A percentile compares a stretch with the other conserved stretches of the same genome.
Conservation (phyloP, 1,284 basidiomycete genomes). For the Sphagnurus paluster region DNA sequence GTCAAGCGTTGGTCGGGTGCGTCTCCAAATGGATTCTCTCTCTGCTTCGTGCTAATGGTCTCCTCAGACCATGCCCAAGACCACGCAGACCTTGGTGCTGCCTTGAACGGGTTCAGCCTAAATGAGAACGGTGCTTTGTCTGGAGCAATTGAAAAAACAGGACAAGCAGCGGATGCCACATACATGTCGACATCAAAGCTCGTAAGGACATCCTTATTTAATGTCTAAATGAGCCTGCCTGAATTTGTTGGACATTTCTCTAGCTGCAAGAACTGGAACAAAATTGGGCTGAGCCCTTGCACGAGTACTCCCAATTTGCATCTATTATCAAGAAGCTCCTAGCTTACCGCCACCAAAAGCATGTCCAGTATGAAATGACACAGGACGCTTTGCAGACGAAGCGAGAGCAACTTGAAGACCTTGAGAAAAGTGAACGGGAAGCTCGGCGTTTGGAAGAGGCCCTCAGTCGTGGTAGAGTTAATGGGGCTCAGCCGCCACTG, state of each 20-base stretch:
- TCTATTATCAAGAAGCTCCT: conserved; percentile 93
- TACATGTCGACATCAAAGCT: conserved; percentile 91
- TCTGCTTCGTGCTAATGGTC: conserved; percentile 1
- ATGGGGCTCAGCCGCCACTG: conserved; percentile 23
- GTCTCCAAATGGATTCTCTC: conserved; percentile 19
- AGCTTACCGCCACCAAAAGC: conserved; percentile 96
- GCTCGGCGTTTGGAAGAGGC: conserved; percentile 89
- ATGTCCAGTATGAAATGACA: conserved; percentile 97
- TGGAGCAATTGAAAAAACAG: conserved; percentile 85
- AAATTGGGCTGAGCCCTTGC: conserved; percentile 92
- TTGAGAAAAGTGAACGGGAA: conserved; percentile 92
- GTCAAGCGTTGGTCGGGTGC: conserved; percentile 93
- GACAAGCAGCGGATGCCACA: conserved; percentile 93
- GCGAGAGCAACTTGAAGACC: conserved; percentile 83
- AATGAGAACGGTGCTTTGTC: conserved; percentile 78
- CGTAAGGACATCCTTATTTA: conserved; percentile 45
- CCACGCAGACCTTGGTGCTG: conserved; percentile 92
- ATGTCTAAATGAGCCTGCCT: conserved; percentile 4
- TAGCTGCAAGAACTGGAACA: conserved; percentile 91
- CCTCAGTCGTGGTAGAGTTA: conserved; percentile 57
- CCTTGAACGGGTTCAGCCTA: conserved; percentile 94
- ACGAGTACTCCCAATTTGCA: conserved; percentile 96
- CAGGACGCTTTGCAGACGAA: conserved; percentile 89
- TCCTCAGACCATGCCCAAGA: conserved; percentile 81
- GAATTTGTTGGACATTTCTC: neutral